These are phyloP conservation scores for Sideroxylon spinosum DNA, from an alignment of 179 eudicot genomes.

Conservation along the genomic window DNA sequence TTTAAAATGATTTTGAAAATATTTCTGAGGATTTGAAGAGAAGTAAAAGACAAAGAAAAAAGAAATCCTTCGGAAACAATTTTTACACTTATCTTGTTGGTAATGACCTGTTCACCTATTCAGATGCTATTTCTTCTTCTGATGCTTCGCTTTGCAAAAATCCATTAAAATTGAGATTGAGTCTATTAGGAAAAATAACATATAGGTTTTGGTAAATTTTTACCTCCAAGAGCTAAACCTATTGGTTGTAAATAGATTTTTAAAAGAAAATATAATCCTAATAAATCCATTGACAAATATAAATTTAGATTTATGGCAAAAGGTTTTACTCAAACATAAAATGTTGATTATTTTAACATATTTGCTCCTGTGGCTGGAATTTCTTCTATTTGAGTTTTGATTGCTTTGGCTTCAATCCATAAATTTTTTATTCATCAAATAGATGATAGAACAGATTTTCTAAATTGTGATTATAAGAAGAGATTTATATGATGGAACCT, in stretches of 20 bases:
- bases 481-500: no score
- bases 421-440: no score
- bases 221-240: no score
- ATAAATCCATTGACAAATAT: neutral
- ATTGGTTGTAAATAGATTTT: no score
- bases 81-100: neutral
- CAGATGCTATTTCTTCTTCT: neutral
- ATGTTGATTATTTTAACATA: neutral
- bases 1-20: no score
- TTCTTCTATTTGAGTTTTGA: neutral
- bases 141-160: neutral
- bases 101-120: neutral
- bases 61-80: neutral
- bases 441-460: no score
- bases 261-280: no score
- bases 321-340: neutral
- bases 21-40: neutral
- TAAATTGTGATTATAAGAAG: no score
- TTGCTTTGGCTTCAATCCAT: no score
- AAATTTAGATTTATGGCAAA: neutral
- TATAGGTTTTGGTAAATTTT: no score
- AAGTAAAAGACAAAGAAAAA: neutral
- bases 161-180: neutral
- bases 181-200: neutral
- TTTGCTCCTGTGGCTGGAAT: neutral